Evolutionary conservation across 1,139 yeast genomes (phyloP).

Genomic region (Pichia norvegensis): DNA sequence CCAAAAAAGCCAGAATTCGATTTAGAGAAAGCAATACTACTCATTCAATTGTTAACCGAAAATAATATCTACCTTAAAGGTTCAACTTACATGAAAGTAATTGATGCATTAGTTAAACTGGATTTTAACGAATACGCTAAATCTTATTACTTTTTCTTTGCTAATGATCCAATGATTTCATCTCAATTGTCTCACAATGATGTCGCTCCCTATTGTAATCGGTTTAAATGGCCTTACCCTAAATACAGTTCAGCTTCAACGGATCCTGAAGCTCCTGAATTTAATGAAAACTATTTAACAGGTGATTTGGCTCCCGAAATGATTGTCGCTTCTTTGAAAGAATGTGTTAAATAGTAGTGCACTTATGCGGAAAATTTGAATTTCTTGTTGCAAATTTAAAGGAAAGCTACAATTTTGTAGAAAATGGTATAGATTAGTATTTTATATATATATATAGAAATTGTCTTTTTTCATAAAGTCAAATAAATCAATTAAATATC

Average conservation of each 20-base stretch:
- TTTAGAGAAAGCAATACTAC: slow-evolving; percentile 2
- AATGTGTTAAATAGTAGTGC: not conserved
- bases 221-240: slow-evolving; percentile 12
- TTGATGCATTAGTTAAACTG: slow-evolving; percentile 16
- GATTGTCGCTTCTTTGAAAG: not conserved
- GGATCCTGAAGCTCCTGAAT: not conserved
- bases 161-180: slow-evolving; percentile 4
- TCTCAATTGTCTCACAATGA: not conserved
- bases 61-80: slow-evolving; percentile 9
- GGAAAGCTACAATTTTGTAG: too few relatives aligned
- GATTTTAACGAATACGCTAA: slow-evolving; percentile 18
- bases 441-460: too few relatives aligned
- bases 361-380: too few relatives aligned
- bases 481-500: slow-evolving; percentile 22
- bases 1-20: slow-evolving; percentile 1
- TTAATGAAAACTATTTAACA: slow-evolving; percentile 2
- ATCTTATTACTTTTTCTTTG: slow-evolving; percentile 14
- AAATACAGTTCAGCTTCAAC: not conserved
- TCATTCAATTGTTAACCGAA: slow-evolving; percentile 4
- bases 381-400: too few relatives aligned
- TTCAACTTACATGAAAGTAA: slow-evolving; percentile 15
- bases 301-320: slow-evolving; percentile 8
- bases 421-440: too few relatives aligned
- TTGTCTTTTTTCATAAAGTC: too few relatives aligned
- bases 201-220: slow-evolving; percentile 2